These are phyloP conservation scores for Crucibulum laeve DNA, from an alignment of 768 basidiomycete genomes.

Conservation along the genomic window DNA sequence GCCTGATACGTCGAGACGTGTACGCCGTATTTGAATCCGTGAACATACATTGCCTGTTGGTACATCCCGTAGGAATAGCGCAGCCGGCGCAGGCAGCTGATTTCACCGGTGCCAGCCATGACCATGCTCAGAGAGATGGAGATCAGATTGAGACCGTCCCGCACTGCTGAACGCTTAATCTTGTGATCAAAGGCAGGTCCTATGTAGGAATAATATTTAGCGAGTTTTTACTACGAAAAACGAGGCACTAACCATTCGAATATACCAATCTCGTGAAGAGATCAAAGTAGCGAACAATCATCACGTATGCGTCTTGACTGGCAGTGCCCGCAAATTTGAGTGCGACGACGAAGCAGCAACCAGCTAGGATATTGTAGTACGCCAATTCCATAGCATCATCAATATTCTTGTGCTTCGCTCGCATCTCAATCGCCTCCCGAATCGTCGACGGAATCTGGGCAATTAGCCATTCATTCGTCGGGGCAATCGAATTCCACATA, in stretches of 20 bases:
- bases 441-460: slow-evolving; percentile 70
- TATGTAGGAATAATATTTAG: slow-evolving; percentile 20
- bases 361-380: slow-evolving; percentile 87
- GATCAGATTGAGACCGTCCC: slow-evolving; percentile 85
- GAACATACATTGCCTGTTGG: slow-evolving; percentile 55
- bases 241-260: slow-evolving; percentile 50
- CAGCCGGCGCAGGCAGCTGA: slow-evolving; percentile 81
- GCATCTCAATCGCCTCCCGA: slow-evolving; percentile 51
- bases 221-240: slow-evolving; percentile 1
- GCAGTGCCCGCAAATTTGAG: slow-evolving; percentile 95
- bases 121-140: slow-evolving; percentile 86
- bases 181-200: slow-evolving; percentile 81
- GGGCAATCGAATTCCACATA: slow-evolving; percentile 77
- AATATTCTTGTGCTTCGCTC: slow-evolving; percentile 39
- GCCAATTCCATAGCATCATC: slow-evolving; percentile 83
- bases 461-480: slow-evolving; percentile 70
- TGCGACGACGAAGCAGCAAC: slow-evolving; percentile 87
- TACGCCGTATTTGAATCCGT: slow-evolving; percentile 77
- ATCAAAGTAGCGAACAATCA: slow-evolving; percentile 81
- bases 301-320: slow-evolving; percentile 79
- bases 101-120: slow-evolving; percentile 96
- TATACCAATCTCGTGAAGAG: slow-evolving; percentile 69
- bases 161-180: slow-evolving; percentile 81
- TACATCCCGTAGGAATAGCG: slow-evolving; percentile 89
- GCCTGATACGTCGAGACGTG: slow-evolving; percentile 91